phyloP scores from a whole-genome alignment of 2,329 filamentous ascomycete genomes.

The Dactylellina drechsleri region DNA sequence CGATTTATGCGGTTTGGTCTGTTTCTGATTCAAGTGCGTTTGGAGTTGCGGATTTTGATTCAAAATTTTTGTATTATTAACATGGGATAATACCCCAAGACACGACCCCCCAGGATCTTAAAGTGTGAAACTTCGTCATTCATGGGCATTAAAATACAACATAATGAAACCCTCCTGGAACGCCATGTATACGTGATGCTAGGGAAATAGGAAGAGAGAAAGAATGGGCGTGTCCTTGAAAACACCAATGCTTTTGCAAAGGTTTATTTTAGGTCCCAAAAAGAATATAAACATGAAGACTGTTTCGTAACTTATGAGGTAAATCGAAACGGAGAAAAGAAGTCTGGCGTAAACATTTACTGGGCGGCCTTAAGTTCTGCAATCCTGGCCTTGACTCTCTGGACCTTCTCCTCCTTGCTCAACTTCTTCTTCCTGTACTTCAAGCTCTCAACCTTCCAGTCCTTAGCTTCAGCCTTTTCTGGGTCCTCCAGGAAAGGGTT shows the following conservation, averaged over 20 bases:
- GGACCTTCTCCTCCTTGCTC: conserved; percentile 82
- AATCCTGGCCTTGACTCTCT: conserved; percentile 90
- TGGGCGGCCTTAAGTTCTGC: conserved; percentile 71
- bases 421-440: conserved; percentile 85
- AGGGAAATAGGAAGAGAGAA: not conserved
- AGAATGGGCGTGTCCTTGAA: not conserved
- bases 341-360: conserved; percentile 55
- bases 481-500: conserved; percentile 95
- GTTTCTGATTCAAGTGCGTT: conserved; percentile 5
- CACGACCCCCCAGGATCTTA: no score
- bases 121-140: conserved; percentile 15
- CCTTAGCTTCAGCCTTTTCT: conserved; percentile 91
- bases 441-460: conserved; percentile 93
- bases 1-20: not conserved
- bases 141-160: conserved; percentile 44
- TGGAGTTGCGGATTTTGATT: conserved; percentile 5
- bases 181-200: conserved; percentile 23
- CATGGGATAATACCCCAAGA: no score
- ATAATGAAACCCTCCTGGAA: conserved; percentile 21
- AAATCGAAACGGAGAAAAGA: conserved; percentile 11
- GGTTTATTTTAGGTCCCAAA: not conserved
- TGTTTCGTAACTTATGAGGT: not conserved
- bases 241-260: not conserved
- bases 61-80: not conserved
- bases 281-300: conserved; percentile 1